These are phyloP conservation scores for Penicillium crustosum DNA, from an alignment of 2,329 filamentous ascomycete genomes.

Conservation along the genomic window DNA sequence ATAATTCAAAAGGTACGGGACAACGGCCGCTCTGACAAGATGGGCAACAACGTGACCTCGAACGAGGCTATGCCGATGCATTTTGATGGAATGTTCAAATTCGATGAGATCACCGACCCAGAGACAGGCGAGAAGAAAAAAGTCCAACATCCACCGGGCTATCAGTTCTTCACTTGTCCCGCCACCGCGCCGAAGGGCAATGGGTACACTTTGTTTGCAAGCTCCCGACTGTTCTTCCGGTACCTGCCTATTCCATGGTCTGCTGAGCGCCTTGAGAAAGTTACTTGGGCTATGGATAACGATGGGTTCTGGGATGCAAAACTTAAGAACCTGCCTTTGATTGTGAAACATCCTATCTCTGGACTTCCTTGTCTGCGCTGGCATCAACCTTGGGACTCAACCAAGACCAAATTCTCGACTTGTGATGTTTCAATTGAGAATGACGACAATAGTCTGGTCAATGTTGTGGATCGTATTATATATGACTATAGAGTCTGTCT, in stretches of 20 bases:
- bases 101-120: conserved; percentile 42
- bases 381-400: conserved; percentile 56
- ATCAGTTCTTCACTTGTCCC: conserved; percentile 54
- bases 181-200: conserved; percentile 49
- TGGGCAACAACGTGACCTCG: conserved; percentile 55
- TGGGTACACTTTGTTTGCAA: conserved; percentile 57
- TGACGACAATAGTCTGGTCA: conserved; percentile 38
- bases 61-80: conserved; percentile 60
- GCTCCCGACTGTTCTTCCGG: conserved; percentile 52
- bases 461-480: conserved; percentile 45
- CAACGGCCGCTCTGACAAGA: conserved; percentile 44
- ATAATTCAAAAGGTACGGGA: conserved; percentile 55
- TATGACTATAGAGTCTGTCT: conserved; percentile 54
- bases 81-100: conserved; percentile 59
- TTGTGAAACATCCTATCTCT: conserved; percentile 49
- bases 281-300: conserved; percentile 51
- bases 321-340: conserved; percentile 48
- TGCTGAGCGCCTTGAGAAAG: conserved; percentile 16
- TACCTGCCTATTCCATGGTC: conserved; percentile 43
- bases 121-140: conserved; percentile 43
- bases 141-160: conserved; percentile 49
- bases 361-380: conserved; percentile 53
- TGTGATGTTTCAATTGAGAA: conserved; percentile 48
- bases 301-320: conserved; percentile 49
- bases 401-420: conserved; percentile 53